A percentile compares a stretch with the other conserved stretches of the same genome.
Conservation (phyloP, 345 rosid species). For the Boechera stricta region DNA sequence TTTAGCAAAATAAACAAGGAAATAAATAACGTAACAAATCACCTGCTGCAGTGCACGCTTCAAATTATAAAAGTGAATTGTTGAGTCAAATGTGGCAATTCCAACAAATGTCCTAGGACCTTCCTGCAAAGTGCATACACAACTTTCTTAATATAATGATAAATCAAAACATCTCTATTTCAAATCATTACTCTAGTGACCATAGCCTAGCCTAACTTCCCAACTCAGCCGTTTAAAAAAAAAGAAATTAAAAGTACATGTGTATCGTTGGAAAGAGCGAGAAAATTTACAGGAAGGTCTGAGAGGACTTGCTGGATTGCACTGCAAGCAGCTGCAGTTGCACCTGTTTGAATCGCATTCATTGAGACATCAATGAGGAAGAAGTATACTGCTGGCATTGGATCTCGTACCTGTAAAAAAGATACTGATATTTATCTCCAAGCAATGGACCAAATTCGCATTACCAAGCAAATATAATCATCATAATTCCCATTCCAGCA, state of each 20-base stretch:
- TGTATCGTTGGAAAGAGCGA: background rate
- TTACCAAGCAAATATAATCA: conserved; percentile 3
- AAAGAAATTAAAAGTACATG: conserved; percentile 5
- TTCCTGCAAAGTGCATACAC: conserved; percentile 66
- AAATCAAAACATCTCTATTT: background rate
- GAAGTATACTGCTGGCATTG: conserved; percentile 97
- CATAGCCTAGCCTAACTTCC: conserved; percentile 15
- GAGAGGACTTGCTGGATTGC: conserved; percentile 90
- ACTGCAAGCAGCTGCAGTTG: conserved; percentile 98
- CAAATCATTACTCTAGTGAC: conserved; percentile 24
- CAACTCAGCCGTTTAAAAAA: background rate
- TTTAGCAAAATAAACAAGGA: conserved; percentile 19
- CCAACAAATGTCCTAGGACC: conserved; percentile 97
- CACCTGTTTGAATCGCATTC: conserved; percentile 95
- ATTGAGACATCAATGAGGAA: conserved; percentile 94
- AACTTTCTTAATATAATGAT: conserved; percentile 13
- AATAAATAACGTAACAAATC: conserved; percentile 9
- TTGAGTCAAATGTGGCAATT: conserved; percentile 94
- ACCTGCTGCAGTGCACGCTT: conserved; percentile 99
- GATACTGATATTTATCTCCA: conserved; percentile 27
- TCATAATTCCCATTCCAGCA: background rate
- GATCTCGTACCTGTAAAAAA: conserved; percentile 83
- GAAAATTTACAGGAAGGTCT: conserved; percentile 87
- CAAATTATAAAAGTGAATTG: conserved; percentile 93
- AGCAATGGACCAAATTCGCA: conserved; percentile 25